Evolutionary conservation across 108 stramenopile genomes (phyloP).

Genomic region (Aurantiochytrium sp.): DNA sequence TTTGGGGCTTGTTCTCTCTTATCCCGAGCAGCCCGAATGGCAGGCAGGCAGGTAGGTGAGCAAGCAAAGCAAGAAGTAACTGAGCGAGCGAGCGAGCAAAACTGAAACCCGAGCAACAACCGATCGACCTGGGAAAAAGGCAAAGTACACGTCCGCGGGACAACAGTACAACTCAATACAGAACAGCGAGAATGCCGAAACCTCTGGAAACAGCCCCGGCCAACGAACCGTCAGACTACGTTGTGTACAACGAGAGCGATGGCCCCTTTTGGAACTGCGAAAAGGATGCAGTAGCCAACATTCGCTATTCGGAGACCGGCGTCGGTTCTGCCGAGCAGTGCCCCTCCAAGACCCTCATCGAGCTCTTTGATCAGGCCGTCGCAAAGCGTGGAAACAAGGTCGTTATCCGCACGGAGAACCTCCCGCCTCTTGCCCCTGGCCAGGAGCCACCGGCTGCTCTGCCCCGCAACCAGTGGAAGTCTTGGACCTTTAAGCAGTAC

Average conservation of each 20-base stretch:
- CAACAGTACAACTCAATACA: too few relatives aligned
- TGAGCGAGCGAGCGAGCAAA: too few relatives aligned
- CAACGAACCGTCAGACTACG: not conserved
- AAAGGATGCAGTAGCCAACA: not conserved
- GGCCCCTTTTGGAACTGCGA: not conserved
- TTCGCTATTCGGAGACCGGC: not conserved
- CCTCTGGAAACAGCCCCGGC: not conserved
- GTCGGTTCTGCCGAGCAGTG: not conserved
- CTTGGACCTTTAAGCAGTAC: conserved; percentile 50
- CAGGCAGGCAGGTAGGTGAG: too few relatives aligned
- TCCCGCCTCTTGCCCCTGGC: not conserved
- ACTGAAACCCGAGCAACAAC: too few relatives aligned
- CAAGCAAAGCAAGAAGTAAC: too few relatives aligned
- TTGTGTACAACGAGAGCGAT: not conserved
- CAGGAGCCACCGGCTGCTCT: not conserved
- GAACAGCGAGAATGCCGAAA: not conserved
- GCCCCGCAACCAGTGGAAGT: conserved; percentile 24
- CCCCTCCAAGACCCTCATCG: not conserved
- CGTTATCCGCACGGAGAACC: not conserved
- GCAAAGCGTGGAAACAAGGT: not conserved
- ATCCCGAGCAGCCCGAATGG: too few relatives aligned
- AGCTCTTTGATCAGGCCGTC: not conserved
- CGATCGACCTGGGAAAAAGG: too few relatives aligned
- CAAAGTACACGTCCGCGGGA: too few relatives aligned
- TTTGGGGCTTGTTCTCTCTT: too few relatives aligned